phyloP scores from a whole-genome alignment of 768 basidiomycete genomes.

The Phanerochaete sordida region DNA sequence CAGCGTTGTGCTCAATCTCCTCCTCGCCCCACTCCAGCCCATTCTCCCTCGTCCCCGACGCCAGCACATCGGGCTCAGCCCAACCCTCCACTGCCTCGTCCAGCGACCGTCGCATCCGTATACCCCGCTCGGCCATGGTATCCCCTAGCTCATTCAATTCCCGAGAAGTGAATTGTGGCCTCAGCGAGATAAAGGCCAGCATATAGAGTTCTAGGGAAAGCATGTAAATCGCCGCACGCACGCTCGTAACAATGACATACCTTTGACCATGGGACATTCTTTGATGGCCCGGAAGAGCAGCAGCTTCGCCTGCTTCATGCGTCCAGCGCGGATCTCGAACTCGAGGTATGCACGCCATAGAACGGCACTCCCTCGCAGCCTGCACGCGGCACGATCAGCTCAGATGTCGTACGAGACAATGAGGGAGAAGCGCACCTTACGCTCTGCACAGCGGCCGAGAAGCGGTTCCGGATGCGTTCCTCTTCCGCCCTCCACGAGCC shows the following conservation, averaged over 20 bases:
- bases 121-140: constrained; percentile 72
- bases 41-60: not conserved
- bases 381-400: constrained; percentile 25
- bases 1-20: constrained; percentile 60
- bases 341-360: constrained; percentile 76
- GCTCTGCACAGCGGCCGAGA: constrained; percentile 58
- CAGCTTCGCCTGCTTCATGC: constrained; percentile 62
- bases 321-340: constrained; percentile 66
- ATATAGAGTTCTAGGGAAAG: constrained; percentile 63
- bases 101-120: constrained; percentile 59
- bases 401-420: not conserved
- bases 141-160: constrained; percentile 66
- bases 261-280: constrained; percentile 76
- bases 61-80: constrained; percentile 25
- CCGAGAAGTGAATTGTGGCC: constrained; percentile 51
- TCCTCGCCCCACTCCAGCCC: constrained; percentile 25
- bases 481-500: constrained; percentile 67
- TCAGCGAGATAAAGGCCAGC: constrained; percentile 69
- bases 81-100: constrained; percentile 53
- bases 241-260: constrained; percentile 31
- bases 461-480: constrained; percentile 65
- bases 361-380: constrained; percentile 61
- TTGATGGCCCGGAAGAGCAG: constrained; percentile 69
- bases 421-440: constrained; percentile 49
- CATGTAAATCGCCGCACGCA: not conserved